Conservation (phyloP, 2,329 filamentous ascomycete genomes). For the Pezicula radicicola region DNA sequence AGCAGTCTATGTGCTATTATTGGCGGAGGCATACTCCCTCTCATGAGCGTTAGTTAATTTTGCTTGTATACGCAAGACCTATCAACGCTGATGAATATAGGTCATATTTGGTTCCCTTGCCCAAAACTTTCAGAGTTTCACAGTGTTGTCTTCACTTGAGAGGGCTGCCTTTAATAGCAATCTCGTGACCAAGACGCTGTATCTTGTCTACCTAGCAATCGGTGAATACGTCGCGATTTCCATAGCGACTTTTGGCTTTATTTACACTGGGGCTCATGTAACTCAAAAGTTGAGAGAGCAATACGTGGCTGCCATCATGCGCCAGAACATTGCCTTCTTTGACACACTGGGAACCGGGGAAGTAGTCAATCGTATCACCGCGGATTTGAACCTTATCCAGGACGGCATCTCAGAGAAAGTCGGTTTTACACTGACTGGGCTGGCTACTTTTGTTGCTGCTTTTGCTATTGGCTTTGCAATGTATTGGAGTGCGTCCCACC, state of each 20-base stretch:
- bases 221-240: constrained; percentile 15
- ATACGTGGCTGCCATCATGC: constrained; percentile 19
- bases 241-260: constrained; percentile 17
- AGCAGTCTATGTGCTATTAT: constrained; percentile 49
- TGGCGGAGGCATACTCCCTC: constrained; percentile 53
- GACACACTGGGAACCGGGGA: constrained; percentile 22
- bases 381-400: constrained; percentile 18
- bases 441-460: constrained; percentile 8
- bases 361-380: constrained; percentile 16
- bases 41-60: constrained; percentile 61
- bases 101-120: constrained; percentile 73
- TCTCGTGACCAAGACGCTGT: constrained; percentile 2
- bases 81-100: constrained; percentile 90
- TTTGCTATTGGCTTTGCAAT: constrained; percentile 5
- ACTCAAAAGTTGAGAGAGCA: constrained; percentile 10
- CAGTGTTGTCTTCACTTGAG: not conserved
- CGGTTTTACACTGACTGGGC: constrained; percentile 4
- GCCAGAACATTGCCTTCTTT: constrained; percentile 27
- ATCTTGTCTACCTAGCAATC: constrained; percentile 19
- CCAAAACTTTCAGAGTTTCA: constrained; percentile 36
- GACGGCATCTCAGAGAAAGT: constrained; percentile 20
- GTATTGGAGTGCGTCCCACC: not conserved
- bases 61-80: constrained; percentile 81
- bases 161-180: not conserved
- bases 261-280: constrained; percentile 19